Evolutionary conservation across 2,329 filamentous ascomycete genomes (phyloP), one percentile per base, ranked within the genome.

Genomic region (Epichloe coenophiala): DNA sequence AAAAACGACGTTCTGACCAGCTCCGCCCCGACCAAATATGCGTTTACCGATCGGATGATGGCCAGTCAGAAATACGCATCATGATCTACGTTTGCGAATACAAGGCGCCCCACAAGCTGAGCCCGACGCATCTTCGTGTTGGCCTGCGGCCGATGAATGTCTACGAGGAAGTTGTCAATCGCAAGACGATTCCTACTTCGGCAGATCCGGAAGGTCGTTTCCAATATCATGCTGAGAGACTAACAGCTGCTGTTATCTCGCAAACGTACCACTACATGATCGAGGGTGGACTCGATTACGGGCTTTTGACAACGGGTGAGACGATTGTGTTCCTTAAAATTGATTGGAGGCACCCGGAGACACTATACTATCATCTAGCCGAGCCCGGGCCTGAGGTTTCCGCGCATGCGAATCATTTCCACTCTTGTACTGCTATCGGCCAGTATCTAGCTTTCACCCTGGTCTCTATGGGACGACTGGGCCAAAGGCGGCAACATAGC

Each of bases 191-290:
- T 1, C 37, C 37, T 61, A 39, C 56, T 15, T 52, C 47, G 1
- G 39, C 46, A 2, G 54, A 64, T 51, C 59, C 54, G 35, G 62
- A 63, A 5, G 65, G 63, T n/a, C 61, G 54, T 7, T 67, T 68
- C 47, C 52, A 61, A 39, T 65, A 70, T 43, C 54, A 64, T 36
- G 65, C 65, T 17, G 64, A 68, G 48, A 65, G 58, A 52, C 61
- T 71, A 4, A 59, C 68, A 0, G 63, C 66, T 8, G 64, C 71
- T 19, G 66, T 71, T n/a, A 58, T 77, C 37, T 70, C 69, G 3
- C 68, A 77, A 58, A 68, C 66, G 1, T 77, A 71, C 55, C 65
- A 71, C 39, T 75, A 75, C 57, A 77, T 77, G 66, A 65, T 77
- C n/a, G 56, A 69, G 49, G 60, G 59, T 15, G 68, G 74, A 0